phyloP scores from a whole-genome alignment of 805 yeast species.

The Huiozyma naganishii region DNA sequence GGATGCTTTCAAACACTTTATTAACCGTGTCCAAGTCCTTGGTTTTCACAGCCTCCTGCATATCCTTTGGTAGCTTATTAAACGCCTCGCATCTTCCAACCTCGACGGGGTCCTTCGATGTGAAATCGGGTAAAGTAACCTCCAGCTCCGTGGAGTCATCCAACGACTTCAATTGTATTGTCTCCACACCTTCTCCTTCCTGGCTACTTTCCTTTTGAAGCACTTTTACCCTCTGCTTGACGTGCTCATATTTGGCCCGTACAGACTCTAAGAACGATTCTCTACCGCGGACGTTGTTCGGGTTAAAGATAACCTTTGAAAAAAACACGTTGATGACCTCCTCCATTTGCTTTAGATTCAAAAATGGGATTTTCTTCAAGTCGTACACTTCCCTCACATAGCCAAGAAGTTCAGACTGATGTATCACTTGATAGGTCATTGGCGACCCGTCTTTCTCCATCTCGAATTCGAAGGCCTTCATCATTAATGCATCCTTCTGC shows the following conservation, averaged over 20 bases:
- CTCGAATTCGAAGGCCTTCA: conserved; percentile 84
- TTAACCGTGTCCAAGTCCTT: conserved; percentile 69
- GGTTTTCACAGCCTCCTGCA: conserved; percentile 71
- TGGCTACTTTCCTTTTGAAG: conserved; percentile 41
- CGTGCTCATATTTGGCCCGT: conserved; percentile 62
- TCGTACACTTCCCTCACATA: conserved; percentile 41
- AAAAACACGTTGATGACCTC: conserved; percentile 58
- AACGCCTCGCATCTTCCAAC: conserved; percentile 41
- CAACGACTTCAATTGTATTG: conserved; percentile 77
- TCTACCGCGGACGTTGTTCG: conserved; percentile 44
- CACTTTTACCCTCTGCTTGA: conserved; percentile 60
- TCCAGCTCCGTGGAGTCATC: conserved; percentile 73
- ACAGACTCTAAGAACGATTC: conserved; percentile 66
- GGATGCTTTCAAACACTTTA: conserved; percentile 63
- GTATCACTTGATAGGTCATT: conserved; percentile 55
- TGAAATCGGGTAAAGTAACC: conserved; percentile 57
- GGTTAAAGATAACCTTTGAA: conserved; percentile 38
- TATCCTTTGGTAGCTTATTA: conserved; percentile 42
- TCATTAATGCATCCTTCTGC: conserved; percentile 84
- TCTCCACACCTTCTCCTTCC: conserved; percentile 50
- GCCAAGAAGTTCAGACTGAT: conserved; percentile 70
- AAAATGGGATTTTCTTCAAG: conserved; percentile 26
- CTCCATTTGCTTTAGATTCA: conserved; percentile 26
- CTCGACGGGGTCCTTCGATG: conserved; percentile 36
- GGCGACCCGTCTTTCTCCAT: conserved; percentile 35